A percentile compares a stretch with the other conserved stretches of the same genome.
phyloP scores from a whole-genome alignment of 2,329 filamentous ascomycete genomes.

The Neoascochyta sp. region DNA sequence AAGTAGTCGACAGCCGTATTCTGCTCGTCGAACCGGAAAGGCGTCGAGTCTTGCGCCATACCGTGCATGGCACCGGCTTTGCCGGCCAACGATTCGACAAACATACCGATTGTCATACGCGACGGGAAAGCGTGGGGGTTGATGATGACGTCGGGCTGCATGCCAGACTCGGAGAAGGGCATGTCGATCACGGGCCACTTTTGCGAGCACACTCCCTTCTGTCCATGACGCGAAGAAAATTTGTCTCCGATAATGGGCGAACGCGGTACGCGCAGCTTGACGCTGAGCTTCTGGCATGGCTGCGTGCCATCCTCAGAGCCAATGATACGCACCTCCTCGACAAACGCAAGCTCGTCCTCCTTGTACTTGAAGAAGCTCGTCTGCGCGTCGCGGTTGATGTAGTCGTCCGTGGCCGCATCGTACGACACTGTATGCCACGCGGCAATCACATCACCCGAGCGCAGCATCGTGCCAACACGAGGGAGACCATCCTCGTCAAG shows the following conservation, averaged over 20 bases:
- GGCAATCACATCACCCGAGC: slow-evolving; percentile 78
- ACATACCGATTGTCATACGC: slow-evolving; percentile 99
- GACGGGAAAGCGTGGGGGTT: slow-evolving; percentile 99
- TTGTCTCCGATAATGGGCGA: slow-evolving; percentile 95
- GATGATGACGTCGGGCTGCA: slow-evolving; percentile 97
- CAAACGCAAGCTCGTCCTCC: slow-evolving; percentile 79
- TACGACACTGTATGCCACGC: slow-evolving; percentile 85
- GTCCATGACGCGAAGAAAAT: slow-evolving; percentile 96
- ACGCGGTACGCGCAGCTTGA: slow-evolving; percentile 90
- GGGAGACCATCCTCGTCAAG: slow-evolving; percentile 88
- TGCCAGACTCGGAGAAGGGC: slow-evolving; percentile 94
- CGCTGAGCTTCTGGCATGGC: slow-evolving; percentile 79
- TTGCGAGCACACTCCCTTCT: slow-evolving; percentile 95
- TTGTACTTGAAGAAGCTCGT: slow-evolving; percentile 94
- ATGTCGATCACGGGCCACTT: slow-evolving; percentile 93
- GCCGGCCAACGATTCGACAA: slow-evolving; percentile 92
- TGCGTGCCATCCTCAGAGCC: slow-evolving; percentile 80
- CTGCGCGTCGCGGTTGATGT: slow-evolving; percentile 79
- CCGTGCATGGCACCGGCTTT: slow-evolving; percentile 94
- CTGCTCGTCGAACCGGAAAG: slow-evolving; percentile 90
- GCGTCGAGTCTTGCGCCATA: slow-evolving; percentile 91
- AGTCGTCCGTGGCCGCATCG: slow-evolving; percentile 66
- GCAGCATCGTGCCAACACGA: slow-evolving; percentile 70
- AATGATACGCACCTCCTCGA: slow-evolving; percentile 90
- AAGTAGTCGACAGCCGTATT: slow-evolving; percentile 93